Evolutionary conservation across 257 asterid species (phyloP), one percentile per base, ranked within the genome.

Genomic region (Galeopsis tetrahit): DNA sequence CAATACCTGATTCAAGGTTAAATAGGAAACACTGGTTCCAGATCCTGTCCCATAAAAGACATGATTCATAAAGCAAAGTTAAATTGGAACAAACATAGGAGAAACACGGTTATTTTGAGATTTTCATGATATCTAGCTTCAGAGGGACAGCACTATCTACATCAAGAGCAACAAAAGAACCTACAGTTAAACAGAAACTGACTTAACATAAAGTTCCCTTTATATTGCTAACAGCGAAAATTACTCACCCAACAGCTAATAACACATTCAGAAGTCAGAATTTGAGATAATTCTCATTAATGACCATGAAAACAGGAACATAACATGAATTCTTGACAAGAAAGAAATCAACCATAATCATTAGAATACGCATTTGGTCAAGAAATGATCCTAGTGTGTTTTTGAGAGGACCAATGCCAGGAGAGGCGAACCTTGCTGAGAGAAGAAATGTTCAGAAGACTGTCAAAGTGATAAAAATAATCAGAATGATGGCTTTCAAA

Each of bases 391-490:
- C 73, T 40, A 73, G 40, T 34, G 66, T 52, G 11, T n/a, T 66
- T 63, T 42, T 33, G 66, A 57, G 42, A 77, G 74, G 73, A 71
- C 70, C 76, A 38, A 10, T 61, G 63, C 60, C 14, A 38, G 75
- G 70, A 66, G 73, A 69, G 63, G 69, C n/a, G 71, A 67, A 52
- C 63, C 78, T 77, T 73, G 76, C 68, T 66, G 75, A 68, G 33
- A 49, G 71, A 57, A 46, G 38, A 68, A 60, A 65, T 39, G 55
- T 66, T 59, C 68, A 14, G 69, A 78, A 73, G 74, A 66, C 53
- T 64, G 85, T 76, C 70, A 63, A 72, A 65, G 66, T 73, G 76
- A 75, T 71, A 77, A 57, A 70, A 59, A 81, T 75, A 72, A 72
- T 59, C 78, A 79, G 73, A 71, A 70, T 76, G 69, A 76, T 40